Evolutionary conservation across 345 rosid genomes (phyloP), one percentile per base, ranked within the genome.

Genomic region (Ceriops zippeliana): DNA sequence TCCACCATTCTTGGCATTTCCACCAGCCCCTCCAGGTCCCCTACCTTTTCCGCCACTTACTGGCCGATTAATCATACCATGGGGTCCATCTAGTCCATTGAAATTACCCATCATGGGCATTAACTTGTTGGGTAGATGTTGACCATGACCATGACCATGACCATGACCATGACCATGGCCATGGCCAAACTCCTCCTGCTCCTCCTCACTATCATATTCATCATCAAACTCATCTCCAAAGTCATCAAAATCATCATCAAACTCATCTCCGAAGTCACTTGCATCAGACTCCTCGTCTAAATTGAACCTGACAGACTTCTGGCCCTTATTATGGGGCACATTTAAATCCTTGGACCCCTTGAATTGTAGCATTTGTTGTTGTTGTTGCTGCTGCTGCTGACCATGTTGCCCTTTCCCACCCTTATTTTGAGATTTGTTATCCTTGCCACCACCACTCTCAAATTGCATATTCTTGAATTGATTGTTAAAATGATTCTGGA

Each of bases 251-350:
- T 72, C 77, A 49, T 74, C 77, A 62, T 74, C 72, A 38, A 67
- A 59, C 31, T 65, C 78, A 47, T 53, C 60, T 11, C 16, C 49
- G 13, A 11, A 42, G 59, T 86, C 89, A 65, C 78, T 72, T 20
- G 58, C 76, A 28, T 47, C 70, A 68, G 35, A 64, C 28, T 71
- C 52, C 17, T 83, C 80, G 13, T 85, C 85, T 70, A 84, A 64
- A 10, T 79, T 80, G 67, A 90, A 95, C 80, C 83, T 87, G 17
- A 85, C 97, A 19, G 89, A 63, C 75, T 90, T 95, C 67, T 88
- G 81, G 11, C 79, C 86, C 51, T 83, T 90, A 13, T 54, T 54
- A 22, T 32, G 70, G 0, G 73, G 46, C 73, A 68, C 52, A 46
- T 77, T 77, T 9, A 67, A 52, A 63, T 83, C 86, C 38, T 78